These are phyloP conservation scores for Striga asiatica DNA, from an alignment of 257 asterid genomes.

Conservation along the genomic window DNA sequence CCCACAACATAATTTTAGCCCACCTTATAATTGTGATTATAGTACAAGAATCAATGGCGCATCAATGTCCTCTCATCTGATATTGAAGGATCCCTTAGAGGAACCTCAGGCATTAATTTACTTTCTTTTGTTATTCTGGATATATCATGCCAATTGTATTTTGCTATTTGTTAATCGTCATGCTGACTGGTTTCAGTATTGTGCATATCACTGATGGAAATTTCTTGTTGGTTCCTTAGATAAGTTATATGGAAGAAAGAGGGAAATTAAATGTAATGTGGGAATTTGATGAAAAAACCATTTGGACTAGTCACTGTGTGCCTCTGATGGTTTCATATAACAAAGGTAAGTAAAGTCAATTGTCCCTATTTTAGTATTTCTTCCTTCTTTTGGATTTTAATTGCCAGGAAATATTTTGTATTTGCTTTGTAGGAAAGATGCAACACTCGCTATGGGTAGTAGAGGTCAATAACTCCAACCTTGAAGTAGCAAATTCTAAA, in stretches of 20 bases:
- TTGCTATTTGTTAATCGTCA: neutral
- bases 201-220: slow-evolving; percentile 2
- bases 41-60: slow-evolving; percentile 39
- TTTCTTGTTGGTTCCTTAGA: slow-evolving; percentile 27
- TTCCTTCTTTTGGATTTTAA: slow-evolving; percentile 5
- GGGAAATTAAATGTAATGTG: slow-evolving; percentile 60
- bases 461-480: slow-evolving; percentile 45
- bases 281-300: slow-evolving; percentile 84
- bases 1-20: slow-evolving; percentile 36
- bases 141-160: neutral
- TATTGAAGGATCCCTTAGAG: slow-evolving; percentile 76
- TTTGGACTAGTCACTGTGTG: slow-evolving; percentile 77
- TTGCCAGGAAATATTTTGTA: neutral
- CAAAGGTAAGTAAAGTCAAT: slow-evolving; percentile 44
- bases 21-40: slow-evolving; percentile 36
- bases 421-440: slow-evolving; percentile 58
- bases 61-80: slow-evolving; percentile 59
- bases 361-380: slow-evolving; percentile 3
- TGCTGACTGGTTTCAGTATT: neutral
- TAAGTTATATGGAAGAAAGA: slow-evolving; percentile 73
- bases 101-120: slow-evolving; percentile 66
- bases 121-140: slow-evolving; percentile 5
- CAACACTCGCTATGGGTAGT: slow-evolving; percentile 92
- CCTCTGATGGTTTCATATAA: slow-evolving; percentile 80
- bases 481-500: slow-evolving; percentile 31